phyloP scores from a whole-genome alignment of 2,329 filamentous ascomycete genomes.

The Pseudonectria foliicola region DNA sequence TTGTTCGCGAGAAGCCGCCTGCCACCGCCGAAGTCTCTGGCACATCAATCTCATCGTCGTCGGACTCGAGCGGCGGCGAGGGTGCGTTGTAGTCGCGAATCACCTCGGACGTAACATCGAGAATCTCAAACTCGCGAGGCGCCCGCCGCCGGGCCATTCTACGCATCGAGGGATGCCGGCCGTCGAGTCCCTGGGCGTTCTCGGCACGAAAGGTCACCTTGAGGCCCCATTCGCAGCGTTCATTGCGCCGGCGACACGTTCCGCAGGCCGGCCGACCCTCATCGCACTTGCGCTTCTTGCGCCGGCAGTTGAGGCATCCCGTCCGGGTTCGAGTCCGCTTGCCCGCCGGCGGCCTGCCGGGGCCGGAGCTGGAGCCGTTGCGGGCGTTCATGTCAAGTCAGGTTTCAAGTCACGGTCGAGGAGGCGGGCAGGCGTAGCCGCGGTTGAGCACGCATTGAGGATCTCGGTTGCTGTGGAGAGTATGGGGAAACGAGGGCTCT shows the following conservation, averaged over 20 bases:
- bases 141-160: slow-evolving; percentile 20
- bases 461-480: too few species aligned
- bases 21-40: slow-evolving; percentile 2
- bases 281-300: slow-evolving; percentile 33
- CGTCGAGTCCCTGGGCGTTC: slow-evolving; percentile 27
- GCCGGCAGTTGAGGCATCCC: slow-evolving; percentile 31
- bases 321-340: slow-evolving; percentile 29
- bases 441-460: too few species aligned
- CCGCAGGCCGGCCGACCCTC: slow-evolving; percentile 29
- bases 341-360: slow-evolving; percentile 1
- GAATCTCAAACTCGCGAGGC: slow-evolving; percentile 27
- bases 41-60: slow-evolving; percentile 8
- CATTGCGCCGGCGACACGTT: slow-evolving; percentile 25
- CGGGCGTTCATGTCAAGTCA: slow-evolving; percentile 4
- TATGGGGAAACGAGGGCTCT: too few species aligned
- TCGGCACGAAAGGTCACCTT: slow-evolving; percentile 31
- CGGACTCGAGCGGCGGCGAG: slow-evolving; percentile 13
- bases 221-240: slow-evolving; percentile 31
- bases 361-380: slow-evolving; percentile 3
- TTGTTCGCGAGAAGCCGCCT: too few species aligned
- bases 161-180: slow-evolving; percentile 28
- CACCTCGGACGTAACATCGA: slow-evolving; percentile 30
- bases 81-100: slow-evolving; percentile 29
- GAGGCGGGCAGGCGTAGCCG: too few species aligned
- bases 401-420: neutral